A percentile compares a stretch with the other conserved stretches of the same genome.
These are phyloP conservation scores for Pichia sp. DNA, from an alignment of 1,139 yeast genomes.

Conservation along the genomic window DNA sequence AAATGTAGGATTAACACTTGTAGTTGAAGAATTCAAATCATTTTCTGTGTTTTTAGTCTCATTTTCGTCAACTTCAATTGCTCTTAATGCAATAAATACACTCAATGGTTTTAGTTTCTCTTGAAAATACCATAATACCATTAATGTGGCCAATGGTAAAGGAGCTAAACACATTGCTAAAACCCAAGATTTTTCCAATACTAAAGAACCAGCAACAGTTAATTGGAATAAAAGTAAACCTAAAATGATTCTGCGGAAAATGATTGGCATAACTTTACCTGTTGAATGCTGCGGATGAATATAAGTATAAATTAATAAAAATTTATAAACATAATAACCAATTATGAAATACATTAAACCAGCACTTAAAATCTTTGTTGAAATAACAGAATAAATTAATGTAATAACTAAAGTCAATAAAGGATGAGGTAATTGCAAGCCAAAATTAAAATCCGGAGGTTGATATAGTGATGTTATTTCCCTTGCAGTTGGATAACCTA, in stretches of 20 bases:
- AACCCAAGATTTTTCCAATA: constrained; percentile 68
- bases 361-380: constrained; percentile 67
- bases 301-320: constrained; percentile 70
- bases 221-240: constrained; percentile 75
- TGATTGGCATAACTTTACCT: constrained; percentile 82
- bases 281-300: constrained; percentile 88
- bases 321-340: constrained; percentile 76
- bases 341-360: constrained; percentile 68
- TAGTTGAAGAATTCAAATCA: background rate
- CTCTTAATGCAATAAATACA: constrained; percentile 77
- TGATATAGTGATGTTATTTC: constrained; percentile 56
- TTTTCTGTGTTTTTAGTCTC: background rate
- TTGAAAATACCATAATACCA: constrained; percentile 75
- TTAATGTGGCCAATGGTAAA: constrained; percentile 60
- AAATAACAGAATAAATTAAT: constrained; percentile 68
- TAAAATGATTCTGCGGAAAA: constrained; percentile 63
- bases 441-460: constrained; percentile 78
- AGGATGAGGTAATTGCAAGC: constrained; percentile 77
- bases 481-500: constrained; percentile 40
- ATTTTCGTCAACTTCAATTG: constrained; percentile 34
- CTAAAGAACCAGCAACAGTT: constrained; percentile 88
- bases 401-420: constrained; percentile 69
- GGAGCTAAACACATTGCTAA: constrained; percentile 71
- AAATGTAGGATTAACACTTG: background rate
- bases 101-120: constrained; percentile 75